Base-by-base conservation (phyloP, 2,329 filamentous ascomycete species). In the Sporothrix schenckii region DNA sequence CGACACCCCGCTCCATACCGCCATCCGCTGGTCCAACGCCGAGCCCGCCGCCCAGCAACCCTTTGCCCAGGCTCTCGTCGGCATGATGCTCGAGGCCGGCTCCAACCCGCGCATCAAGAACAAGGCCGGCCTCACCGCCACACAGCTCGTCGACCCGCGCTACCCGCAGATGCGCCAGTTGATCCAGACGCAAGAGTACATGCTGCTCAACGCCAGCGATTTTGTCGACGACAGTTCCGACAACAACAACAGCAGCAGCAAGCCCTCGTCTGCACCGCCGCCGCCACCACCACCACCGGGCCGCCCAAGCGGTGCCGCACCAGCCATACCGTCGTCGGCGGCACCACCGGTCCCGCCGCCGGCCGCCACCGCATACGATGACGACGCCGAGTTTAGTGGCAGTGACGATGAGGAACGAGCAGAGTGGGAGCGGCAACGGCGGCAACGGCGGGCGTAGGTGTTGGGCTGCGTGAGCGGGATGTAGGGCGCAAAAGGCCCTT, bases 51-150 rank as follows among this genome's bases (percentile, higher is more conserved):
- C 84, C 69, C 88, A 92, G 79, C 86, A 88, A 80, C 83, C 86
- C 72, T 88, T 88, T 74, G 91, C 89, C 74, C 83, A 84, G 75
- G 85, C 86, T 21, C 85, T 95, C 69, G 86, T 94, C 75, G 86
- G 90, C 75, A 92, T 95, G 84, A 88, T 96, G 85, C 85, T 94
- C 74, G 92, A 95, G 81, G 92, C 92, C 69, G 92, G 92, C 71
- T 85, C 82, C 66, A 85, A 80, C 80, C 80, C 86, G 69, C 84
- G 86, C 72, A 75, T 83, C 76, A 83, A 82, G 79, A 94, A 94
- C 82, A 91, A 90, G 80, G 90, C 88, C 68, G 89, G 90, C 76
- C 84, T 93, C 72, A 92, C 89, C 66, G 86, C 92, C 39, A 77
- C 86, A 69, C 89, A 93, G 80, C 85, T 94, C 72, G 89, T 90